phyloP scores from a whole-genome alignment of 306 rosid genomes.

The Glycine soja region DNA sequence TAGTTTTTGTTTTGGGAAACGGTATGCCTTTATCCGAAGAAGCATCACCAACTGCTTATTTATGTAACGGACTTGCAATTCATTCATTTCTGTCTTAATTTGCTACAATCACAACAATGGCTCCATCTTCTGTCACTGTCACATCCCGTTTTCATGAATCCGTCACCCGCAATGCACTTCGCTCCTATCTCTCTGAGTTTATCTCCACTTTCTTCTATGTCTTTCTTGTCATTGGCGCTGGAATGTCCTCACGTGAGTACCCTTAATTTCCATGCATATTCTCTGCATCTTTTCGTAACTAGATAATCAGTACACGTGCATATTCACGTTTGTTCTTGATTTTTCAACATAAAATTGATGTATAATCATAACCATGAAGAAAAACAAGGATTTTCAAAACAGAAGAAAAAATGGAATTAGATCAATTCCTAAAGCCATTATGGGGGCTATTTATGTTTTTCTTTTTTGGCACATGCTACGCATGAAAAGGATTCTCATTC shows the following conservation, averaged over 20 bases:
- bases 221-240: constrained; percentile 66
- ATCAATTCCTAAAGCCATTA: neutral
- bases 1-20: constrained; percentile 41
- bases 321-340: too few species aligned
- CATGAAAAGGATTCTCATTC: neutral
- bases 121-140: constrained; percentile 55
- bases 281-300: too few species aligned
- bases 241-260: constrained; percentile 79
- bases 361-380: neutral
- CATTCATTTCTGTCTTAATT: too few species aligned
- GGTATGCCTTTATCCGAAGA: too few species aligned
- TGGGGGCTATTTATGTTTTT: neutral
- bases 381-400: neutral
- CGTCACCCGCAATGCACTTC: constrained; percentile 64
- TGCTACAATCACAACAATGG: constrained; percentile 50
- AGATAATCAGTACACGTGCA: too few species aligned
- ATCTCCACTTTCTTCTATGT: constrained; percentile 90
- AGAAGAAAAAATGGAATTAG: neutral
- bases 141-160: constrained; percentile 64
- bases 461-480: too few species aligned
- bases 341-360: neutral
- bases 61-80: neutral
- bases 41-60: constrained; percentile 1
- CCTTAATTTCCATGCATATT: neutral
- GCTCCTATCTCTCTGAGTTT: constrained; percentile 85